phyloP scores from a whole-genome alignment of 2,329 filamentous ascomycete genomes.

The Beauveria brongniartii region DNA sequence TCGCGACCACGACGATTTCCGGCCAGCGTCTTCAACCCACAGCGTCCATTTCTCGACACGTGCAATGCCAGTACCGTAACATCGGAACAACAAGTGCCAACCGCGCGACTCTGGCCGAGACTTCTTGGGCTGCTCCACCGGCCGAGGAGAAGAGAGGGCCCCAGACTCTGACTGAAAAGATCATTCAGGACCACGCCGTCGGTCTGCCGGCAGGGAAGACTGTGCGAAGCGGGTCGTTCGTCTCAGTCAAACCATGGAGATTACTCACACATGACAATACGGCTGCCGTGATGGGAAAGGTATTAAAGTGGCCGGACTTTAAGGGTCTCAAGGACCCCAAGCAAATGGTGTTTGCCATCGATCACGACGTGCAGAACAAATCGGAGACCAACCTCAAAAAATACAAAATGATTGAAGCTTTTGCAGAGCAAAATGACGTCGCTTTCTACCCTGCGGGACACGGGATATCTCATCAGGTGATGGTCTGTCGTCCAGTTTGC shows the following conservation, averaged over 20 bases:
- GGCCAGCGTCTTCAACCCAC: neutral
- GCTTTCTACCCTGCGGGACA: constrained; percentile 68
- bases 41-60: neutral
- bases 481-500: constrained; percentile 28
- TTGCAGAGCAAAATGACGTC: constrained; percentile 70
- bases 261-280: constrained; percentile 88
- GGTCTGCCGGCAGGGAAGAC: constrained; percentile 66
- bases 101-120: neutral
- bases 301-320: constrained; percentile 46
- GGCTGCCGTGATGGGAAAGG: constrained; percentile 53
- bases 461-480: constrained; percentile 86
- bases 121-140: neutral
- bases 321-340: constrained; percentile 58
- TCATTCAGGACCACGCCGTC: constrained; percentile 75
- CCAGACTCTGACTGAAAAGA: constrained; percentile 88
- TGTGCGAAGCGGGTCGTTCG: constrained; percentile 75
- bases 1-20: neutral
- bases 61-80: neutral
- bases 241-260: constrained; percentile 61
- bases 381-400: constrained; percentile 72
- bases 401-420: constrained; percentile 72
- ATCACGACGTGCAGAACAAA: constrained; percentile 86
- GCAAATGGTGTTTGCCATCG: constrained; percentile 73
- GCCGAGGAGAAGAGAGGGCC: constrained; percentile 27
- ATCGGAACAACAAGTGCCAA: neutral